Evolutionary conservation across 2,329 filamentous ascomycete species (phyloP), one percentile per base, ranked within the genome.

Genomic region (Fusarium heterosporum): DNA sequence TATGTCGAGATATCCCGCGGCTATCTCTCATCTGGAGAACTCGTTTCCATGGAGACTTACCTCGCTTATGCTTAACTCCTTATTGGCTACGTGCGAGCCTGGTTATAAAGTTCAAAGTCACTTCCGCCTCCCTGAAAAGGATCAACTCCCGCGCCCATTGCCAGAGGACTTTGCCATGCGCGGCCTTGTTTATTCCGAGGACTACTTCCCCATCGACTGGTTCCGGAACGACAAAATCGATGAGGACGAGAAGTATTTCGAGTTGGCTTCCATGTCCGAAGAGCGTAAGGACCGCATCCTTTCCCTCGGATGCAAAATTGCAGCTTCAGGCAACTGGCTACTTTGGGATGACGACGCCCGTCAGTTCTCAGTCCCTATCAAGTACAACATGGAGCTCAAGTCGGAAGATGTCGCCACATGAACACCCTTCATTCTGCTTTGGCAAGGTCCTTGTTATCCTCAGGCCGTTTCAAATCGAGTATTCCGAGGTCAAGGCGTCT

Each of bases 91-190:
- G 0, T 70, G 68, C 30, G 70, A 73, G 10, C 75, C 70, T 16
- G 55, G 75, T 4, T 72, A 73, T 4, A 73, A 80, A 26, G 77
- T 87, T 61, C 77, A 78, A 30, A 78, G 72, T 2, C 71, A 77
- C 0, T 88, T 91, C 56, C 85, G 86, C 0, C 72, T 77, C 2
- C 78, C 79, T 4, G 80, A 80, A 3, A 79, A 78, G 38, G 76
- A 80, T 29, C 76, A 77, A 2, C 74, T 81, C 0, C 81, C 81
- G 2, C 79, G 83, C 1, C 89, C 90, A 0, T 74, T 93, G 0
- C 89, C 89, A 0, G 91, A 93, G 47, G 91, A 93, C 61, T 92
- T 87, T 66, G 82, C 85, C 0, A 83, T 92, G 55, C 82, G 89
- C 2, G 90, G 90, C 0, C 78, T 91, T 2, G 74, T 88, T 3